These are phyloP conservation scores for Yamadazyma aaseri DNA, from an alignment of 1,139 yeast genomes.

Conservation along the genomic window DNA sequence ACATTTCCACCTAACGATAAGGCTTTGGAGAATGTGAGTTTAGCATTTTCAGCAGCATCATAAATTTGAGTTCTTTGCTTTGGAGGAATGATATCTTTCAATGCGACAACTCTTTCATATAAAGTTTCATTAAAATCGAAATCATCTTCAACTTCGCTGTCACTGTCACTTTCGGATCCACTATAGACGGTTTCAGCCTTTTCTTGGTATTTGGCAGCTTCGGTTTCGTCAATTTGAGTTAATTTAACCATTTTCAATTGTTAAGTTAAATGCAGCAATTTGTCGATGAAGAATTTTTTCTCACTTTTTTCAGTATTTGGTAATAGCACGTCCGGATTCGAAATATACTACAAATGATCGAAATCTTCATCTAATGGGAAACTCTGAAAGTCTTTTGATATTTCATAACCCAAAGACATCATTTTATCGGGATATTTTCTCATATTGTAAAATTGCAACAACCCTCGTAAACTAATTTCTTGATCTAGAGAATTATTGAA, in stretches of 20 bases:
- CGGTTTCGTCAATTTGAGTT: conserved; percentile 65
- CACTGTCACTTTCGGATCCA: conserved; percentile 48
- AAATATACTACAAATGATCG: conserved; percentile 9
- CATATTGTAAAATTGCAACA: conserved; percentile 76
- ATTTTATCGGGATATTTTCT: conserved; percentile 53
- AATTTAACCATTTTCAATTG: conserved; percentile 72
- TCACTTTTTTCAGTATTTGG: not conserved
- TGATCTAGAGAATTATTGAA: conserved; percentile 80
- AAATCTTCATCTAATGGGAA: conserved; percentile 15
- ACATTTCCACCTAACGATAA: conserved; percentile 66
- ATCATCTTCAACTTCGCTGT: conserved; percentile 66
- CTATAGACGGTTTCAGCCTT: conserved; percentile 22
- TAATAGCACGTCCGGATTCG: not conserved
- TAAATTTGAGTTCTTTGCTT: conserved; percentile 62
- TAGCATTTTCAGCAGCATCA: conserved; percentile 32
- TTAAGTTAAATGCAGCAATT: conserved; percentile 9
- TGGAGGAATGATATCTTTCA: conserved; percentile 90
- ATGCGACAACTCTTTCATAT: conserved; percentile 82
- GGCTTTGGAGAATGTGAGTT: conserved; percentile 42
- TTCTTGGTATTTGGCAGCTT: conserved; percentile 35
- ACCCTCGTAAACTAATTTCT: conserved; percentile 79
- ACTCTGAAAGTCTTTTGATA: conserved; percentile 19
- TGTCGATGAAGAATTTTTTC: conserved; percentile 14
- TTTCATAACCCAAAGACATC: conserved; percentile 55
- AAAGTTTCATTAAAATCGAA: conserved; percentile 82